Evolutionary conservation across 306 rosid species (phyloP), one percentile per base, ranked within the genome.

Genomic region (Heteromeles arbutifolia): DNA sequence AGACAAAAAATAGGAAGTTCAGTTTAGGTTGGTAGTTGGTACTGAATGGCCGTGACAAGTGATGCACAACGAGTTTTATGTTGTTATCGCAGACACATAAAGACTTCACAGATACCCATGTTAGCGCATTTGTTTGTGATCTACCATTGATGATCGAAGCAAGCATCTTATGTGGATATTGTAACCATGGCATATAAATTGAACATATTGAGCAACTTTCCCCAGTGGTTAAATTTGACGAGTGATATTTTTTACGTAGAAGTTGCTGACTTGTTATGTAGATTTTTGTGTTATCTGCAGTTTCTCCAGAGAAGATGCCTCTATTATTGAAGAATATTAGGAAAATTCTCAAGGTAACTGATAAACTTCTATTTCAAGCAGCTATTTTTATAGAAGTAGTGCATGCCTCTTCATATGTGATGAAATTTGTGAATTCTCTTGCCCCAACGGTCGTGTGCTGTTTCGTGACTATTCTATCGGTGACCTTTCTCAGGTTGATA

Each of bases 281-380:
- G 97, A 89, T 89, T 77, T 92, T 90, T 90, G 87, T 95, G 82
- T 84, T 95, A 77, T 95, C 97, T 87, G 96, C 97, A 89, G 97
- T 95, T 56, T 89, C 99, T 56, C 97, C 99, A 21, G 97, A 89
- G 79, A 95, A 89, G 91, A 95, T 90, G 97, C 78, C 90, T 79
- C 79, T 77, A 72, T 92, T 83, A 45, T 34, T 90, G 85, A 93
- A 90, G 82, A 95, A 92, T 80, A 21, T 92, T 64, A 87, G 84
- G 82, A 95, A 82, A 77, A 83, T 92, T 86, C 82, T 90, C 78
- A 95, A 90, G 88, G 97, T 90, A 64, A 73, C 74, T 79, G n/a
- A 52, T 65, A 72, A 11, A 48, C 22, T 50, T 32, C 52, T 48
- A n/a, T 53, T 17, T 69, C 37, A 43, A 58, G 37, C 57, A 43